A percentile compares a stretch with the other conserved stretches of the same genome.
phyloP scores from a whole-genome alignment of 257 asterid species.

The Cruciata laevipes region DNA sequence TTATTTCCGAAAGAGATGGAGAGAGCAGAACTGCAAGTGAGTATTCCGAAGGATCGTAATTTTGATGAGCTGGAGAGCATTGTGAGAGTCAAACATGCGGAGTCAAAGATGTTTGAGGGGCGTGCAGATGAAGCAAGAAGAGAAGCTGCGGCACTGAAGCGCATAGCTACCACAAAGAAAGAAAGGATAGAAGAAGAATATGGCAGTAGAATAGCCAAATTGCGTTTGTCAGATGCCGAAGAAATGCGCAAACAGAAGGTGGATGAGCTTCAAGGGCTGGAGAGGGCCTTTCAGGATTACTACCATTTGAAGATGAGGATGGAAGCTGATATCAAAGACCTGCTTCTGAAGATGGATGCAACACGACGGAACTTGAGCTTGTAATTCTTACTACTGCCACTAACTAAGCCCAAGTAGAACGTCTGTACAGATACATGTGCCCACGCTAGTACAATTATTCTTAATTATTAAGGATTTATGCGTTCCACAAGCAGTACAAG shows the following conservation, averaged over 20 bases:
- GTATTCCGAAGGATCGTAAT: constrained; percentile 38
- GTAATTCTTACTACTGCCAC: constrained; percentile 22
- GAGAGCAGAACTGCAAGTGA: constrained; percentile 38
- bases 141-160: constrained; percentile 81
- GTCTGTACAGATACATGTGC: constrained; percentile 37
- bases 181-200: constrained; percentile 82
- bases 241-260: constrained; percentile 81
- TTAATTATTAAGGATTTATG: neutral
- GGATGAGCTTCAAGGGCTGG: constrained; percentile 70
- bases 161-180: constrained; percentile 50
- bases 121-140: constrained; percentile 92
- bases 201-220: constrained; percentile 45
- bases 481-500: too few relatives aligned
- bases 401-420: constrained; percentile 27
- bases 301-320: constrained; percentile 78
- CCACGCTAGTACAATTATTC: constrained; percentile 10
- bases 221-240: constrained; percentile 79
- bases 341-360: constrained; percentile 84
- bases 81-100: constrained; percentile 83
- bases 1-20: constrained; percentile 29
- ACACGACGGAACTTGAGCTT: constrained; percentile 61
- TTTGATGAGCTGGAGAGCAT: constrained; percentile 90
- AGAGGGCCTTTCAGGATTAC: constrained; percentile 71
- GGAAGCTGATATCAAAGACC: constrained; percentile 86
- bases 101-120: constrained; percentile 81